Conservation (phyloP, 148 eudicot species). For the Chenopodium berlandieri region DNA sequence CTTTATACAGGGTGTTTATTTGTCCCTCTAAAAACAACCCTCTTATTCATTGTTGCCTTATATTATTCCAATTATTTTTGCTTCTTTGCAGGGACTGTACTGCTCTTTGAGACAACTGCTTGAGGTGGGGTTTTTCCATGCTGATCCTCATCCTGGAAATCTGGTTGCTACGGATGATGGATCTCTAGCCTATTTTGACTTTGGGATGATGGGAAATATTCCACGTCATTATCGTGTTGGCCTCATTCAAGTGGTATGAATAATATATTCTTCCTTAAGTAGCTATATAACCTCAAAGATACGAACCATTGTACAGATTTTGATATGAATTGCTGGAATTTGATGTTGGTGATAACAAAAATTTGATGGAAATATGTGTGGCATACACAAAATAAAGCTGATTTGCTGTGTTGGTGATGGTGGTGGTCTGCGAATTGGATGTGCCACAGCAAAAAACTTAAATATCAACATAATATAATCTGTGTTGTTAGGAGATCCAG, state of each 20-base stretch:
- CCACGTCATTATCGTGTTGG: constrained; percentile 98
- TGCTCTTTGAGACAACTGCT: constrained; percentile 93
- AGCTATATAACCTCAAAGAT: neutral
- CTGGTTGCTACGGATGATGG: constrained; percentile 92
- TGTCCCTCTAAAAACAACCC: neutral
- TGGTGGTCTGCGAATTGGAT: neutral
- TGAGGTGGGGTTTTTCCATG: constrained; percentile 98
- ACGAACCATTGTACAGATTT: neutral
- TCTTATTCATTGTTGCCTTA: neutral
- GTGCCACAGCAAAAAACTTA: neutral
- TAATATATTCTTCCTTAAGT: neutral
- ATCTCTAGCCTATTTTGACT: constrained; percentile 91
- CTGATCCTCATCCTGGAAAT: constrained; percentile 99
- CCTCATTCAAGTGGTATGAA: constrained; percentile 86
- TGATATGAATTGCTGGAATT: neutral
- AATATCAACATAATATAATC: neutral
- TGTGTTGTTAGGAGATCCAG: neutral
- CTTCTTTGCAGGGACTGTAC: constrained; percentile 63
- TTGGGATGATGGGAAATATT: constrained; percentile 99
- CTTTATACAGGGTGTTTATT: neutral
- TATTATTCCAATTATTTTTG: neutral
- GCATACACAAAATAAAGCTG: neutral
- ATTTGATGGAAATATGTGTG: neutral
- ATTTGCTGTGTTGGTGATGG: neutral
- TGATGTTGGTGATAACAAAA: neutral